Percentiles rank a stretch among this genome's conserved stretches.
These are phyloP conservation scores for Inosperma sp. DNA, from an alignment of 768 basidiomycete genomes.

Conservation along the genomic window DNA sequence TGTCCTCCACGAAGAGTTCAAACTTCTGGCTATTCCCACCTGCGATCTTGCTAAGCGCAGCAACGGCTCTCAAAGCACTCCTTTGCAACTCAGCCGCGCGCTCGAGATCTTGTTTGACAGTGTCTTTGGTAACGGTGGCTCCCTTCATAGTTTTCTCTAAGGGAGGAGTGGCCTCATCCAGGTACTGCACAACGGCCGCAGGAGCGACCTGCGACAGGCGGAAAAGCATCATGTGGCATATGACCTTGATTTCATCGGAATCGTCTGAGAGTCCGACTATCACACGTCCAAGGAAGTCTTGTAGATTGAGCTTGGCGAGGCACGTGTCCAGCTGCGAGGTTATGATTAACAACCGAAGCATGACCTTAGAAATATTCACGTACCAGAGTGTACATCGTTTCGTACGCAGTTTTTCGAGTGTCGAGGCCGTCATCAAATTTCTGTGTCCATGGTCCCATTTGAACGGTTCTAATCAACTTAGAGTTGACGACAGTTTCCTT, in stretches of 20 bases:
- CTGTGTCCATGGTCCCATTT: slow-evolving; percentile 97
- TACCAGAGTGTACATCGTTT: slow-evolving; percentile 94
- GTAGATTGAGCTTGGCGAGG: slow-evolving; percentile 79
- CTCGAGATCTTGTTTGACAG: slow-evolving; percentile 90
- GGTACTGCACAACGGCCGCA: slow-evolving; percentile 71
- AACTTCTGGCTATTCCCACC: slow-evolving; percentile 65
- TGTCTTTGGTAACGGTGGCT: slow-evolving; percentile 85
- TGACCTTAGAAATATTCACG: slow-evolving; percentile 21
- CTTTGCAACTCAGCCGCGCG: slow-evolving; percentile 87
- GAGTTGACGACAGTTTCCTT: slow-evolving; percentile 77
- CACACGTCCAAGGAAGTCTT: slow-evolving; percentile 77
- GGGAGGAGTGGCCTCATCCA: slow-evolving; percentile 80
- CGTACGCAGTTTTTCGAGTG: slow-evolving; percentile 94
- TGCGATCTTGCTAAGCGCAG: slow-evolving; percentile 76
- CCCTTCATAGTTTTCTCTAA: slow-evolving; percentile 90
- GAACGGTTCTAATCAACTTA: slow-evolving; percentile 80
- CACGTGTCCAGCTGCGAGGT: slow-evolving; percentile 78
- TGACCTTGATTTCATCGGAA: slow-evolving; percentile 95
- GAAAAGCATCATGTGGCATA: slow-evolving; percentile 93
- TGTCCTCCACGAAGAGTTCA: slow-evolving; percentile 72
- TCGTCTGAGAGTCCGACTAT: slow-evolving; percentile 81
- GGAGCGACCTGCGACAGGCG: slow-evolving; percentile 85
- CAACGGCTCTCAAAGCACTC: slow-evolving; percentile 83
- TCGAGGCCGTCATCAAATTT: slow-evolving; percentile 97
- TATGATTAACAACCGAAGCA: not conserved